Conservation (phyloP, 805 yeast genomes). For the Pichia thaimueangensis region DNA sequence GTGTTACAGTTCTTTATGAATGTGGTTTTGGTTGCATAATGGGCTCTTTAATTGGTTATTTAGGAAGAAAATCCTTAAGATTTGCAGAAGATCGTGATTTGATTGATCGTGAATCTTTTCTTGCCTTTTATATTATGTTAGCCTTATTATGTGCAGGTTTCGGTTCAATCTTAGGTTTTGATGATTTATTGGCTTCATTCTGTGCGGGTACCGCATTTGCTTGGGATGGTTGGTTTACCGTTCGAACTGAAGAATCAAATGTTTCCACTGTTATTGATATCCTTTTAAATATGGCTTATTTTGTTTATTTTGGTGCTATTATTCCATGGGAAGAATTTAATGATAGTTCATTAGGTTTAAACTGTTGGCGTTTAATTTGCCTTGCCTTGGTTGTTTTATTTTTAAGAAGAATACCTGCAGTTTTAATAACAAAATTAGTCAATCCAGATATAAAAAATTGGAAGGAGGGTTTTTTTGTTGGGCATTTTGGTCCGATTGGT, state of each 20-base stretch:
- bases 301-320: slow-evolving; percentile 64
- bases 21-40: slow-evolving; percentile 48
- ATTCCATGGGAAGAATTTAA: slow-evolving; percentile 65
- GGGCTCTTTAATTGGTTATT: slow-evolving; percentile 50
- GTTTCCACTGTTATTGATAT: slow-evolving; percentile 62
- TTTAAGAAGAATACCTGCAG: slow-evolving; percentile 50
- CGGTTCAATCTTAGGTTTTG: slow-evolving; percentile 62
- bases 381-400: slow-evolving; percentile 46
- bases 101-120: slow-evolving; percentile 58
- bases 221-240: slow-evolving; percentile 66
- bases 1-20: slow-evolving; percentile 55
- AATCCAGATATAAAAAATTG: slow-evolving; percentile 57
- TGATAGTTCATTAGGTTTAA: slow-evolving; percentile 36
- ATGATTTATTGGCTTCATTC: slow-evolving; percentile 65
- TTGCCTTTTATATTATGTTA: slow-evolving; percentile 46
- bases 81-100: slow-evolving; percentile 45
- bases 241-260: slow-evolving; percentile 52
- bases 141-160: slow-evolving; percentile 55
- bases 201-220: slow-evolving; percentile 69
- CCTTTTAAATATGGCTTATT: slow-evolving; percentile 57
- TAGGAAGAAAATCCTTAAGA: slow-evolving; percentile 44
- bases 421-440: slow-evolving; percentile 46
- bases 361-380: slow-evolving; percentile 47
- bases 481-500: slow-evolving; percentile 76
- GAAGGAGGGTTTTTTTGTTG: slow-evolving; percentile 66